Evolutionary conservation across 176 grass and related monocot species (phyloP).

Genomic region (Saccharum spontaneum): DNA sequence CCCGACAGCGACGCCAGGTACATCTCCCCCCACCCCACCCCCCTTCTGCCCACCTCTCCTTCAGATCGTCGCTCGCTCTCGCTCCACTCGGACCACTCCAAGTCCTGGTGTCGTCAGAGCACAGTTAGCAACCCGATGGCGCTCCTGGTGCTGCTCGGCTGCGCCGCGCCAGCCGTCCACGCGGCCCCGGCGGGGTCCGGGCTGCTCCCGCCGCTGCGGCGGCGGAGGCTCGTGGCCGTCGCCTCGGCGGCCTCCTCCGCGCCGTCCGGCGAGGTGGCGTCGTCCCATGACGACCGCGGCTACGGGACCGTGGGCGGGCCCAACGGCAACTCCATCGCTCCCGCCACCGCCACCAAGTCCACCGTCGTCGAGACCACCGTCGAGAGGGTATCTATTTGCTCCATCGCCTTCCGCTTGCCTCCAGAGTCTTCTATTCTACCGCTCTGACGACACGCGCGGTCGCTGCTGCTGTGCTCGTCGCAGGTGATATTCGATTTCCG

Average conservation of each 20-base stretch:
- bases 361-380: slow-evolving; percentile 4
- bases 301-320: background rate
- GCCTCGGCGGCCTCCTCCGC: background rate
- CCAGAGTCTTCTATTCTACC: background rate
- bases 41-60: background rate
- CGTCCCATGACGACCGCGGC: background rate
- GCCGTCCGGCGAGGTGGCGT: background rate
- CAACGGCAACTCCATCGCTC: background rate
- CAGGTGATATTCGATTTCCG: slow-evolving; percentile 92
- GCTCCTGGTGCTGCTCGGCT: slow-evolving; percentile 18
- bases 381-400: slow-evolving; percentile 52
- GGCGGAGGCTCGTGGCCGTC: background rate
- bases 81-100: background rate
- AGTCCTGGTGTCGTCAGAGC: background rate
- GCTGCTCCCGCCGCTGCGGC: background rate
- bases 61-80: background rate
- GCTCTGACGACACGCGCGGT: background rate
- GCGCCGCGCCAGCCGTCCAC: slow-evolving; percentile 8
- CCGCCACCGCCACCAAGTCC: background rate
- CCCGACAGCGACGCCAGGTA: background rate
- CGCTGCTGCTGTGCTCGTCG: background rate
- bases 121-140: background rate
- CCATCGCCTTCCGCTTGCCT: background rate
- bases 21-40: background rate
- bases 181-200: background rate